Evolutionary conservation across 306 rosid genomes (phyloP).

Genomic region (Neltuma alba): DNA sequence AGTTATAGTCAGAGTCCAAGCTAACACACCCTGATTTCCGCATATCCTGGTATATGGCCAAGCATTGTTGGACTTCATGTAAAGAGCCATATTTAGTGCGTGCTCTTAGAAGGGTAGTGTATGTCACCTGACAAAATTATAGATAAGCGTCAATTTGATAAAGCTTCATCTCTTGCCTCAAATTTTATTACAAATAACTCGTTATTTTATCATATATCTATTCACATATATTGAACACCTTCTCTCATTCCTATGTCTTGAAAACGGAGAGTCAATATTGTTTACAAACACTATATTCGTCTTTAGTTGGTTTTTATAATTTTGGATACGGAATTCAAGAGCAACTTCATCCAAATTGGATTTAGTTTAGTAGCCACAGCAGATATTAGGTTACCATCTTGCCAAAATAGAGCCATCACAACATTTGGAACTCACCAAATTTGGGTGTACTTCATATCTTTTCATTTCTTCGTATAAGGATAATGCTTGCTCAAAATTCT

Average conservation of each 20-base stretch:
- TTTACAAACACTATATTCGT: conserved; percentile 14
- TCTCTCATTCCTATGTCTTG: conserved; percentile 25
- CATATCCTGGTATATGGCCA: conserved; percentile 90
- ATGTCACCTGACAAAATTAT: conserved; percentile 71
- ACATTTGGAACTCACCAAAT: conserved; percentile 62
- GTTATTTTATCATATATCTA: conserved; percentile 19
- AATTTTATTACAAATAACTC: conserved; percentile 21
- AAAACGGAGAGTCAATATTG: conserved; percentile 19
- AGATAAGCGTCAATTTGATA: conserved; percentile 23
- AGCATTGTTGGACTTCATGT: conserved; percentile 82
- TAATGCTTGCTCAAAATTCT: conserved; percentile 64
- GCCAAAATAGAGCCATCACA: conserved; percentile 33
- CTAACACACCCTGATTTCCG: conserved; percentile 83
- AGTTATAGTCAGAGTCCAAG: conserved; percentile 1
- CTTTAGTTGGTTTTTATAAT: conserved; percentile 20
- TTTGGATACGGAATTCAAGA: conserved; percentile 22
- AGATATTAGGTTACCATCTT: conserved; percentile 26
- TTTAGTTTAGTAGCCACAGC: conserved; percentile 16
- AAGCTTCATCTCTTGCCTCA: conserved; percentile 31
- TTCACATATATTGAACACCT: conserved; percentile 14
- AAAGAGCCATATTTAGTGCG: conserved; percentile 78
- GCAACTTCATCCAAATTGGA: conserved; percentile 32
- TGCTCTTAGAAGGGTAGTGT: conserved; percentile 81
- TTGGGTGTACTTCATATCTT: conserved; percentile 68
- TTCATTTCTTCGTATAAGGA: conserved; percentile 81